phyloP scores from a whole-genome alignment of 768 basidiomycete species.

The Mycena kentingensis region DNA sequence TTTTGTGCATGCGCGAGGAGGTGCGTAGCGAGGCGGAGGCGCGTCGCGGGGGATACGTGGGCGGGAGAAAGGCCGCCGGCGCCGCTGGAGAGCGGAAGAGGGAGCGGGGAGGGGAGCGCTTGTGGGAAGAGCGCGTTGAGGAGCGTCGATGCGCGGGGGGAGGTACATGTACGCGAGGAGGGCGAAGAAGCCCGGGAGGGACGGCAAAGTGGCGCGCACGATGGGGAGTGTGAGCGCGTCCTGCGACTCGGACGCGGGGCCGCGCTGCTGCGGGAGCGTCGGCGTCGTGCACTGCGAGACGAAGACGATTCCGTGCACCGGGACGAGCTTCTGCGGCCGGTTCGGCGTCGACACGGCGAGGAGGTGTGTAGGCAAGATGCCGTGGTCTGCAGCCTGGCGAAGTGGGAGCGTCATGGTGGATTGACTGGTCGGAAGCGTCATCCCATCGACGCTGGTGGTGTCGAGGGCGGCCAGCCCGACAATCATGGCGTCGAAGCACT shows the following conservation, averaged over 20 bases:
- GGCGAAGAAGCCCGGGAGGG: constrained; percentile 43
- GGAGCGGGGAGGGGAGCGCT: too few species aligned
- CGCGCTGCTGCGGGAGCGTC: constrained; percentile 24
- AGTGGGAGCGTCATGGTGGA: background rate
- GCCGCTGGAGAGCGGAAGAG: too few species aligned
- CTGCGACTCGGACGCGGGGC: too few species aligned
- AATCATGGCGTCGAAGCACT: background rate
- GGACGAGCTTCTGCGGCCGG: constrained; percentile 24
- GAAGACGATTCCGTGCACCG: constrained; percentile 43
- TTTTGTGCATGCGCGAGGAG: background rate
- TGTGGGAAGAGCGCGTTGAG: constrained; percentile 28
- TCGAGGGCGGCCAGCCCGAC: background rate
- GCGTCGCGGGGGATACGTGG: too few species aligned
- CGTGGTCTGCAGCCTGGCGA: background rate
- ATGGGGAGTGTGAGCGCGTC: constrained; percentile 42
- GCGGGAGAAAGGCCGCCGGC: too few species aligned
- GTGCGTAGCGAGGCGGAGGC: too few species aligned
- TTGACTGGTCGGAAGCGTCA: background rate
- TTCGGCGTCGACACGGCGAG: background rate
- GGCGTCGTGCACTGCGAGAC: constrained; percentile 38
- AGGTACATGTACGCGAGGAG: constrained; percentile 51
- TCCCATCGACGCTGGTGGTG: background rate
- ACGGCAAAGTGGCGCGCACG: constrained; percentile 48
- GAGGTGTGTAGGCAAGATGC: constrained; percentile 9
- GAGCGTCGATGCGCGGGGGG: too few species aligned